Evolutionary conservation across 2,329 filamentous ascomycete species (phyloP), one percentile per base, ranked within the genome.

Genomic region (Pseudogymnoascus sp.): DNA sequence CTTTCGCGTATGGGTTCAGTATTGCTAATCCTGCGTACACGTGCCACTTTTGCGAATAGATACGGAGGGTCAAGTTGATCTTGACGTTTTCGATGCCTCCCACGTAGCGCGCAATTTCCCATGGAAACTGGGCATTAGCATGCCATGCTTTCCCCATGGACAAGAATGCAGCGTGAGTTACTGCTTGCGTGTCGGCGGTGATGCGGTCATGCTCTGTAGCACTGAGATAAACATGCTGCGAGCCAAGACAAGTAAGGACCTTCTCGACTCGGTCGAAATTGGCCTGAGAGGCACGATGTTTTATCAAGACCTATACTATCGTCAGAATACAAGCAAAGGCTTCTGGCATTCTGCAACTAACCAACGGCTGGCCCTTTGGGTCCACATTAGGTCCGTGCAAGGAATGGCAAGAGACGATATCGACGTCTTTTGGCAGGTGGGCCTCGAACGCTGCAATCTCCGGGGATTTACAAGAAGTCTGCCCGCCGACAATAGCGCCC

Each of bases 21-120:
- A 99, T 99, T 10, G 95, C 94, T 7, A 99, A 87, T 0, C 94
- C 94, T 19, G 94, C 94, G 75, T 99, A 99, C 63, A 99, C 94
- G 78, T 99, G 95, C 95, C 95, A 99, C 76, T 97, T 99, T 76
- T 97, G 96, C 64, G 89, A 88, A 78, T 97, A 99, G 77, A 99
- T 97, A 69, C 94, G 92, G 68, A 99, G 80, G 68, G 92, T 97
- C 68, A 97, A 87, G 78, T 99, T 99, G 79, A 97, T 96, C 78
- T 99, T 99, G 70, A 97, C 93, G 74, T 99, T 99, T 76, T 99
- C 94, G 71, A 99, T 96, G 61, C 94, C 95, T 63, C 94, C 94
- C 3, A 97, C 86, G 75, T 97, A 99, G 66, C 94, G 91, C n/a
- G 87, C 86, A 55, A 93, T 86, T 71, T 97, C 93, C 94, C 94